Conservation (phyloP, 2,329 filamentous ascomycete genomes). For the Stylonectria norvegica region DNA sequence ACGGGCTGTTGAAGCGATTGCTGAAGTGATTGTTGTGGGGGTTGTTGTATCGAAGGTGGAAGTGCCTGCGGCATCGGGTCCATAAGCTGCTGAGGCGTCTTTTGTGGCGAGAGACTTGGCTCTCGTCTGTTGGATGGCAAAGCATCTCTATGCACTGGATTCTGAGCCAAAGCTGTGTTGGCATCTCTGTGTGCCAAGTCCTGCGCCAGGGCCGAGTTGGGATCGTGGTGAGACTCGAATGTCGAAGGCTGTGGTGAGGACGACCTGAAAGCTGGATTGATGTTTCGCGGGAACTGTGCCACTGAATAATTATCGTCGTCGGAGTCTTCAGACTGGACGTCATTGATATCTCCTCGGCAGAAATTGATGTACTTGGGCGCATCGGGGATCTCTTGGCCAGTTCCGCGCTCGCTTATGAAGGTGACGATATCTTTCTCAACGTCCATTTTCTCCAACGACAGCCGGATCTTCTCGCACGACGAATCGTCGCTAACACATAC, state of each 20-base stretch:
- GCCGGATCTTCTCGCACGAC: slow-evolving; percentile 91
- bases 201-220: slow-evolving; percentile 67
- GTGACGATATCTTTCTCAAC: slow-evolving; percentile 88
- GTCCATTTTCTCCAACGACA: slow-evolving; percentile 91
- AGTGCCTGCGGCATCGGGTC: slow-evolving; percentile 8
- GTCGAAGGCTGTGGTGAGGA: slow-evolving; percentile 94
- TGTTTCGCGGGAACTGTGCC: slow-evolving; percentile 90
- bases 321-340: slow-evolving; percentile 76
- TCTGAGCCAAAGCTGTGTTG: slow-evolving; percentile 64
- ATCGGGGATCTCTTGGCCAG: slow-evolving; percentile 95
- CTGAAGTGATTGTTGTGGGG: not conserved
- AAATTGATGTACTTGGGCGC: slow-evolving; percentile 99
- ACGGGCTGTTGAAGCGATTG: slow-evolving; percentile 5
- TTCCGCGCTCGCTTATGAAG: slow-evolving; percentile 87
- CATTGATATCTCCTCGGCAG: slow-evolving; percentile 79
- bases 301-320: slow-evolving; percentile 91
- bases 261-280: slow-evolving; percentile 93
- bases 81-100: slow-evolving; percentile 24
- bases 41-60: slow-evolving; percentile 13
- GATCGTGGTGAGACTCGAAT: slow-evolving; percentile 88
- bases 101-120: slow-evolving; percentile 51
- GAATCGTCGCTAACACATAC: slow-evolving; percentile 97
- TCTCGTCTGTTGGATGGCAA: slow-evolving; percentile 48
- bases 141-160: slow-evolving; percentile 59
- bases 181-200: slow-evolving; percentile 61